Evolutionary conservation across 768 basidiomycete species (phyloP).

Genomic region (Naematelia encephala): DNA sequence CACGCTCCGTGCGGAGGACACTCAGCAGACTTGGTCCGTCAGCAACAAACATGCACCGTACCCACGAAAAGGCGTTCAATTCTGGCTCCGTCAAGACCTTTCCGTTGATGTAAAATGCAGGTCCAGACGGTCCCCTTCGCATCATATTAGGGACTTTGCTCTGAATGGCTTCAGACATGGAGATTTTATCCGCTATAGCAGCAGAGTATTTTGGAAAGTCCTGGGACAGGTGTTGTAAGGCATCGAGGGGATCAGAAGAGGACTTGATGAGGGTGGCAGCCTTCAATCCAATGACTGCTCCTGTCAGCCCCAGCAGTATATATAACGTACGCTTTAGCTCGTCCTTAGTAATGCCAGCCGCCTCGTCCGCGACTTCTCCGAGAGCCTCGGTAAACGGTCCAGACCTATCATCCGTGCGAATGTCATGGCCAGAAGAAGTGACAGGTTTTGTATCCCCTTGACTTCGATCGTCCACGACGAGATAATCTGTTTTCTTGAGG

Average conservation of each 20-base stretch:
- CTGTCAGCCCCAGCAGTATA: neutral
- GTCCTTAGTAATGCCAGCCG: neutral
- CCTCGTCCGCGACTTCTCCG: conserved; percentile 10
- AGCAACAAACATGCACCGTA: conserved; percentile 3
- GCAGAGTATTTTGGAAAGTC: conserved; percentile 86
- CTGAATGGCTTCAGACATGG: conserved; percentile 60
- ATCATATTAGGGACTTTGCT: conserved; percentile 58
- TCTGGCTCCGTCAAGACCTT: conserved; percentile 61
- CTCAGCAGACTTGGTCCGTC: conserved; percentile 59
- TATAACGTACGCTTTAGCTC: neutral
- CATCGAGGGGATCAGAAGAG: conserved; percentile 58
- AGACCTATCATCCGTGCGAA: neutral
- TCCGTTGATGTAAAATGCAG: conserved; percentile 77
- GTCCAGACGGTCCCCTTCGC: conserved; percentile 49
- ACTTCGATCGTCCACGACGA: conserved; percentile 80
- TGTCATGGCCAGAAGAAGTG: neutral
- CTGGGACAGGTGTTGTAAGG: conserved; percentile 69
- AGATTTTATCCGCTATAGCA: conserved; percentile 65
- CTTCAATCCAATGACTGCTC: conserved; percentile 63
- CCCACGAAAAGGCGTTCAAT: conserved; percentile 65
- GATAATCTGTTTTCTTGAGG: conserved; percentile 95
- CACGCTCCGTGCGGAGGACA: conserved; percentile 69
- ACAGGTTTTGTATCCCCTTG: neutral
- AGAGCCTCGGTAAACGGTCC: conserved; percentile 26
- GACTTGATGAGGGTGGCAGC: conserved; percentile 70